Evolutionary conservation across 805 yeast genomes (phyloP).

Genomic region (Nakazawaea molendinolei): DNA sequence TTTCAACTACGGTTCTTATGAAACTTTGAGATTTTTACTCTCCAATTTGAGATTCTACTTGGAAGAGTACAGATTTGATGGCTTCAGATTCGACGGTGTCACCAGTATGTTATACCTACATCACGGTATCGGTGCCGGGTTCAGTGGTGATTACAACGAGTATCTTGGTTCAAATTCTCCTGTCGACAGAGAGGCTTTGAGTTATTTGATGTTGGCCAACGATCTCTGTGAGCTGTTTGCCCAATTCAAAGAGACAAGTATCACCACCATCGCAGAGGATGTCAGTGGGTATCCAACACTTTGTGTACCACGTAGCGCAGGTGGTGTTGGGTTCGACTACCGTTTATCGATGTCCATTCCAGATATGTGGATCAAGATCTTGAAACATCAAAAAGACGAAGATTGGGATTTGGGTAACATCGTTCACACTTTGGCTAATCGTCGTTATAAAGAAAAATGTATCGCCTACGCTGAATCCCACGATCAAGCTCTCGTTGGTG

Average conservation of each 20-base stretch:
- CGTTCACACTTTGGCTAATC: slow-evolving; percentile 74
- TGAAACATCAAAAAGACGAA: slow-evolving; percentile 80
- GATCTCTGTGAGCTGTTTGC: slow-evolving; percentile 55
- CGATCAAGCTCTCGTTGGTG: slow-evolving; percentile 97
- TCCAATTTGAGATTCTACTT: slow-evolving; percentile 79
- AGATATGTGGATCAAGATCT: slow-evolving; percentile 96
- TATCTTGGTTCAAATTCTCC: slow-evolving; percentile 68
- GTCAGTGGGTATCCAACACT: slow-evolving; percentile 97
- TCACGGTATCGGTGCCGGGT: slow-evolving; percentile 87
- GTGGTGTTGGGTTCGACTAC: slow-evolving; percentile 94
- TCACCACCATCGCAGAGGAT: slow-evolving; percentile 88
- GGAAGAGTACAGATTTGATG: slow-evolving; percentile 84
- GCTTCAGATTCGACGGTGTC: slow-evolving; percentile 95
- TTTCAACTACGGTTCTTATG: slow-evolving; percentile 87
- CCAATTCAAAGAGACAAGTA: slow-evolving; percentile 23
- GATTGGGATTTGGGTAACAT: slow-evolving; percentile 87
- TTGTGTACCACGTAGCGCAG: slow-evolving; percentile 63
- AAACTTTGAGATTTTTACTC: slow-evolving; percentile 79
- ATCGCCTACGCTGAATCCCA: slow-evolving; percentile 92
- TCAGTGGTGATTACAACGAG: slow-evolving; percentile 89
- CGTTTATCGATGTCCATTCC: slow-evolving; percentile 96
- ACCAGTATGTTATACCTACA: slow-evolving; percentile 88
- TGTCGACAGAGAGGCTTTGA: slow-evolving; percentile 83
- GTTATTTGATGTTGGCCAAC: slow-evolving; percentile 89
- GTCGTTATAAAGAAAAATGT: slow-evolving; percentile 84